phyloP scores from a whole-genome alignment of 768 basidiomycete genomes.

The Pisolithus sp. region DNA sequence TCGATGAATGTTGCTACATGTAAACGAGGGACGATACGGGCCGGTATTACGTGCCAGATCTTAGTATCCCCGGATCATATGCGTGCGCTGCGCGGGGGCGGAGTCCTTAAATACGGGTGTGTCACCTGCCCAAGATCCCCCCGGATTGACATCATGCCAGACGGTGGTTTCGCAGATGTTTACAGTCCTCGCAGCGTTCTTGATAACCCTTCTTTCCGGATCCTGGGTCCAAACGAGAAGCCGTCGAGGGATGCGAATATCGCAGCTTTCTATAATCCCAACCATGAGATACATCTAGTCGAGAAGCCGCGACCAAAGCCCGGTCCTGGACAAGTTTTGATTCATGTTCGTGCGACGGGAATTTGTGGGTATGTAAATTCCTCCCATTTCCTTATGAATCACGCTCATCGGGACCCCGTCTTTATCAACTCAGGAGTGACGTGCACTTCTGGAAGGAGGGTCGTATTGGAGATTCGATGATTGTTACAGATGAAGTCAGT shows the following conservation, averaged over 20 bases:
- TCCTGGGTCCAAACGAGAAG: slow-evolving; percentile 45
- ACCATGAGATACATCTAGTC: slow-evolving; percentile 61
- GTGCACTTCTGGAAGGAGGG: slow-evolving; percentile 74
- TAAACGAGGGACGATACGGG: too few species aligned
- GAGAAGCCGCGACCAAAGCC: slow-evolving; percentile 55
- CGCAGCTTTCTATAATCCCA: slow-evolving; percentile 60
- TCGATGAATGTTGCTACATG: too few species aligned
- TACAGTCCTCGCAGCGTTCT: slow-evolving; percentile 54
- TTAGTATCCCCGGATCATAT: too few species aligned
- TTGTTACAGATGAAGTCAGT: slow-evolving; percentile 58
- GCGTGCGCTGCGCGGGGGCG: neutral
- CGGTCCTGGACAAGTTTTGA: slow-evolving; percentile 57
- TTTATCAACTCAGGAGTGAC: slow-evolving; percentile 44
- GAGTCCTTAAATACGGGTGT: too few species aligned
- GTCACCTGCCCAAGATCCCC: neutral
- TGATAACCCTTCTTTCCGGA: slow-evolving; percentile 48
- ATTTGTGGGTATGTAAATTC: slow-evolving; percentile 52
- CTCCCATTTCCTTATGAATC: neutral
- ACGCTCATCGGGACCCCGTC: neutral
- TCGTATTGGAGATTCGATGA: slow-evolving; percentile 61
- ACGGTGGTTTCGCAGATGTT: slow-evolving; percentile 31
- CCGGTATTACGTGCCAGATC: too few species aligned
- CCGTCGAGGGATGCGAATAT: slow-evolving; percentile 45
- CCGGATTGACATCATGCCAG: slow-evolving; percentile 12
- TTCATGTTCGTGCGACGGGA: slow-evolving; percentile 62